Evolutionary conservation across 1,284 basidiomycete genomes (phyloP).

Genomic region (Peniophora sp.): DNA sequence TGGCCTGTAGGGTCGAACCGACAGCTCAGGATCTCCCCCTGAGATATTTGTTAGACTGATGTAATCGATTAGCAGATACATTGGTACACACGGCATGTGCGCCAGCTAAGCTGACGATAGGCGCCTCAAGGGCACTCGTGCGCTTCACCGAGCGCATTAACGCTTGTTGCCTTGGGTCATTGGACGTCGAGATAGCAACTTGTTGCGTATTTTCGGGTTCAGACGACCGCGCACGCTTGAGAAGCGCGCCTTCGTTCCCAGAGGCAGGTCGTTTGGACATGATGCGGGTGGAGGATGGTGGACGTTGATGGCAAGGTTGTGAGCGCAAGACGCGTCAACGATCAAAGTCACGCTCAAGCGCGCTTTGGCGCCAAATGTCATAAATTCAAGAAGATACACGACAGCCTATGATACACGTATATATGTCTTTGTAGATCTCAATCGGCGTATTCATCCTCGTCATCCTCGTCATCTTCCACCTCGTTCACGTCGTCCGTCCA

Average conservation of each 20-base stretch:
- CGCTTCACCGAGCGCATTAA: slow-evolving; percentile 72
- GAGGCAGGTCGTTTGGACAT: slow-evolving; percentile 71
- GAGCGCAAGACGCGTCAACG: no score
- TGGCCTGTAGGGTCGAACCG: slow-evolving; percentile 77
- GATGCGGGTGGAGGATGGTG: slow-evolving; percentile 4
- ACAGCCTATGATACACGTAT: no score
- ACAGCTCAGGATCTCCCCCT: slow-evolving; percentile 76
- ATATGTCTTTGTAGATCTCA: no score
- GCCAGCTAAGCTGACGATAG: slow-evolving; percentile 72
- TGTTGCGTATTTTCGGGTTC: slow-evolving; percentile 52
- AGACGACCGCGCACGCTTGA: slow-evolving; percentile 57
- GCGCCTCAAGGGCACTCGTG: slow-evolving; percentile 72
- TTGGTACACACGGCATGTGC: slow-evolving; percentile 63
- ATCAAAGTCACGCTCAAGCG: no score
- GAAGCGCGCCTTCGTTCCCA: slow-evolving; percentile 41
- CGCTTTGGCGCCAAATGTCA: no score
- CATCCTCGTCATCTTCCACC: background rate
- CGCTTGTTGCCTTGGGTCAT: slow-evolving; percentile 64
- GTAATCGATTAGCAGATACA: slow-evolving; percentile 1
- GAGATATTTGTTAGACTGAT: slow-evolving; percentile 1
- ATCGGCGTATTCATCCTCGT: no score
- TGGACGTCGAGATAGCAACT: slow-evolving; percentile 65
- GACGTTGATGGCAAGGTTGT: background rate
- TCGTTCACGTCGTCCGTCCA: background rate
- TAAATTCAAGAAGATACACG: no score